phyloP scores from a whole-genome alignment of 2,329 filamentous ascomycete genomes.

The Sphaerulina musiva region DNA sequence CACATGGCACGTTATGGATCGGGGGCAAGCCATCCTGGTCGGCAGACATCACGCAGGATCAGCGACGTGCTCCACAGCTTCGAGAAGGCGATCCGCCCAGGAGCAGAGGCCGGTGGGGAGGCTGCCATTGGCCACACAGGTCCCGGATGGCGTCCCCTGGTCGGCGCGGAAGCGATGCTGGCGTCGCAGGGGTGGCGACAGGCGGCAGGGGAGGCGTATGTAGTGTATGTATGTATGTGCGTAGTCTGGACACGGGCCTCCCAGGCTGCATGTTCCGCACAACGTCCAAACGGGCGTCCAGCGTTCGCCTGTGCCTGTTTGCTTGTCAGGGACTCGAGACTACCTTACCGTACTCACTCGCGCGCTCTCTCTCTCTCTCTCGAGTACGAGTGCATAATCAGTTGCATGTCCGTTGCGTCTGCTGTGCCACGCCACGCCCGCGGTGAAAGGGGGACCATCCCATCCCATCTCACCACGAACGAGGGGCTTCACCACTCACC shows the following conservation, averaged over 20 bases:
- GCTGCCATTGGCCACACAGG: neutral
- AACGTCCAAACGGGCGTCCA: neutral
- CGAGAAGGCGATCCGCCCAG: neutral
- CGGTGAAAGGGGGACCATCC: too few species aligned
- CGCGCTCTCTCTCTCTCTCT: too few species aligned
- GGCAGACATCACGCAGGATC: neutral
- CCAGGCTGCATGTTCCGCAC: neutral
- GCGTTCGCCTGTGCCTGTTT: too few species aligned
- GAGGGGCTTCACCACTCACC: too few species aligned
- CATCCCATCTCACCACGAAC: too few species aligned
- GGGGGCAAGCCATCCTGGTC: too few species aligned
- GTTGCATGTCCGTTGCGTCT: neutral
- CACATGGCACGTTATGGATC: neutral
- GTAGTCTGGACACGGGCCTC: too few species aligned
- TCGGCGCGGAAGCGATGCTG: neutral
- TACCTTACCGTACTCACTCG: too few species aligned
- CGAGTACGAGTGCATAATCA: neutral
- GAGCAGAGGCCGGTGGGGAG: neutral
- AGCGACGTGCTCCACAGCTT: neutral
- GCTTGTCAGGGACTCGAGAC: neutral
- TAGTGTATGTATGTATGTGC: neutral
- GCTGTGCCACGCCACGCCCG: neutral
- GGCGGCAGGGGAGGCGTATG: neutral
- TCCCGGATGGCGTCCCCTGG: neutral
- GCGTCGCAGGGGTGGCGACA: constrained; percentile 1